phyloP scores from a whole-genome alignment of 2,329 filamentous ascomycete species.

The Fusarium hostae region DNA sequence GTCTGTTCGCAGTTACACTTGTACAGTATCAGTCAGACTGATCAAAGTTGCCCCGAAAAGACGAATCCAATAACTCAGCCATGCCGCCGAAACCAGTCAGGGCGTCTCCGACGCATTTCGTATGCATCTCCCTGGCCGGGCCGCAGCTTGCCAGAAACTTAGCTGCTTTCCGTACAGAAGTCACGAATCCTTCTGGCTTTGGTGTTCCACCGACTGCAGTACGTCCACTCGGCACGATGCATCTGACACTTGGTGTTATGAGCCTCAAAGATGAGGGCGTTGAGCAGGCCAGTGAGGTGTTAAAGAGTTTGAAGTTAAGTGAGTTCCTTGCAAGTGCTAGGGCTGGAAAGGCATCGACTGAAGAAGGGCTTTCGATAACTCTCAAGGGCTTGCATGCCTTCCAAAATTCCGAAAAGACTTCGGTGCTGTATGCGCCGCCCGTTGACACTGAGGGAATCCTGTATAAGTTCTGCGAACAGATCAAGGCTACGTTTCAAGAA shows the following conservation, averaged over 20 bases:
- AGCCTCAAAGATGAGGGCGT: conserved; percentile 67
- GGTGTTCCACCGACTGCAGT: conserved; percentile 74
- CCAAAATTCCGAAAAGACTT: conserved; percentile 65
- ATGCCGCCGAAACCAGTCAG: conserved; percentile 50
- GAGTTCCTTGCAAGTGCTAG: conserved; percentile 52
- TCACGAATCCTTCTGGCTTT: conserved; percentile 57
- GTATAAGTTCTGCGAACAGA: conserved; percentile 65
- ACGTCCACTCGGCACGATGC: conserved; percentile 81
- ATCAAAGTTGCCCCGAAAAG: neutral
- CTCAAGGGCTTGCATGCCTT: conserved; percentile 70
- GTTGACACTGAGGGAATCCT: conserved; percentile 63
- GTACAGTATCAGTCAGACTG: neutral
- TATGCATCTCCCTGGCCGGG: conserved; percentile 77
- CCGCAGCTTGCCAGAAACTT: conserved; percentile 74
- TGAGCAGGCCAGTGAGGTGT: conserved; percentile 54
- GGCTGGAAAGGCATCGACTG: conserved; percentile 9
- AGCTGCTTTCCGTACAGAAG: conserved; percentile 68
- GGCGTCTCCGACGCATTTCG: conserved; percentile 74
- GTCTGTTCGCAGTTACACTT: neutral
- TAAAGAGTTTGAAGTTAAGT: conserved; percentile 53
- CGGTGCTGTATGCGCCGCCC: conserved; percentile 74
- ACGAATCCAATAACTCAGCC: neutral
- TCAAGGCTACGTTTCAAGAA: conserved; percentile 65
- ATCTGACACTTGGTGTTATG: conserved; percentile 91
- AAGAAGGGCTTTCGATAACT: conserved; percentile 53